A percentile compares a stretch with the other conserved stretches of the same genome.
Conservation (phyloP, 1,284 basidiomycete genomes). For the Bondarzewia mesenterica region DNA sequence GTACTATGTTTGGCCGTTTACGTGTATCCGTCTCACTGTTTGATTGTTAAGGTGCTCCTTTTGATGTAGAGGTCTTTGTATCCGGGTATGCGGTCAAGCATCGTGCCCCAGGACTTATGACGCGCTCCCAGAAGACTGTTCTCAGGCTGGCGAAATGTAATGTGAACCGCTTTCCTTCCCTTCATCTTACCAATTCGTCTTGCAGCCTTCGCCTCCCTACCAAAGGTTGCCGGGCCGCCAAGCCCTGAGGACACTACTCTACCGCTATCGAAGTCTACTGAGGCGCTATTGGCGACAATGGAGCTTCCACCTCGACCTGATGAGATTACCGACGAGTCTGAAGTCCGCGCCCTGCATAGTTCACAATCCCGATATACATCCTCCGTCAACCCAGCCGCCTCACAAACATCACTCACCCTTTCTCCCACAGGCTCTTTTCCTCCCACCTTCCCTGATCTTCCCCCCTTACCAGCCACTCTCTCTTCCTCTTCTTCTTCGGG, state of each 20-base stretch:
- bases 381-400: constrained; percentile 7
- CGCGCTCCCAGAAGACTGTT: constrained; percentile 70
- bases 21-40: background rate
- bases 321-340: constrained; percentile 54
- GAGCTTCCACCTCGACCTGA: constrained; percentile 50
- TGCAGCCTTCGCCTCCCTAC: constrained; percentile 55
- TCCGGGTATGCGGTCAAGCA: constrained; percentile 69
- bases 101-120: constrained; percentile 52
- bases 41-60: constrained; percentile 33
- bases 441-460: constrained; percentile 3
- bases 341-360: constrained; percentile 37
- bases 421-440: constrained; percentile 8
- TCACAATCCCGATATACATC: constrained; percentile 16
- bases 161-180: background rate
- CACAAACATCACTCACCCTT: background rate
- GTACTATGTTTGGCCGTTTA: background rate
- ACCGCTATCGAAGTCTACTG: constrained; percentile 34
- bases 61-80: constrained; percentile 64
- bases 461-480: constrained; percentile 4
- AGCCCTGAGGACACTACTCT: constrained; percentile 11
- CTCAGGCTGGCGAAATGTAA: constrained; percentile 71
- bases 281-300: constrained; percentile 34
- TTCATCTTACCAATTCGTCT: background rate
- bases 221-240: constrained; percentile 31
- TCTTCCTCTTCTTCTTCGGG: background rate